A percentile compares a stretch with the other conserved stretches of the same genome.
These are phyloP conservation scores for Lumnitzera littorea DNA, from an alignment of 345 rosid genomes.

Conservation along the genomic window DNA sequence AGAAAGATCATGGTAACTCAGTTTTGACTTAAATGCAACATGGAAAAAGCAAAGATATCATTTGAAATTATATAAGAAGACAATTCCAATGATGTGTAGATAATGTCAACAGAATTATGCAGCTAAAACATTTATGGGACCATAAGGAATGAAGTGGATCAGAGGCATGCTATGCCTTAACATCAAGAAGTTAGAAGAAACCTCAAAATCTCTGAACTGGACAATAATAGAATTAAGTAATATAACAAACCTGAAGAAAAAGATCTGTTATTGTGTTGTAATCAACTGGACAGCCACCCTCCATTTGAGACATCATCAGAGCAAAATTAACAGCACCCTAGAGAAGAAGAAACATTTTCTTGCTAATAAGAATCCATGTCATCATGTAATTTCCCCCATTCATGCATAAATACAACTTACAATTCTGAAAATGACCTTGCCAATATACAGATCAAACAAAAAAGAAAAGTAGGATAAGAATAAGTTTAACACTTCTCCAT, in stretches of 20 bases:
- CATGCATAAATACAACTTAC: no score
- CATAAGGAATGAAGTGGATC: background rate
- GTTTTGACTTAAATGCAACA: no score
- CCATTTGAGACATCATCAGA: slow-evolving; percentile 99
- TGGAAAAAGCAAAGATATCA: background rate
- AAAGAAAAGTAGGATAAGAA: background rate
- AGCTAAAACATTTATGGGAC: background rate
- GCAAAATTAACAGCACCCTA: slow-evolving; percentile 99
- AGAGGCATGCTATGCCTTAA: no score
- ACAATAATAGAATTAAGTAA: background rate
- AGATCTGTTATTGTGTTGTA: slow-evolving; percentile 97
- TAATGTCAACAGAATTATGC: background rate
- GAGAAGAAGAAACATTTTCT: slow-evolving; percentile 3
- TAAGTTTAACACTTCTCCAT: background rate
- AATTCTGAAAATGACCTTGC: no score
- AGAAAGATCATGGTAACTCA: background rate
- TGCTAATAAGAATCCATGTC: background rate
- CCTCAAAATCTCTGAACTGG: background rate
- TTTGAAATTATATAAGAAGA: background rate
- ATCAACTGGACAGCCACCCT: slow-evolving; percentile 97
- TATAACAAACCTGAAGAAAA: slow-evolving; percentile 78
- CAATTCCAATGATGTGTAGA: background rate
- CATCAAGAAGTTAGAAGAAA: no score
- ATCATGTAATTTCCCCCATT: background rate
- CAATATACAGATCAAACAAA: background rate